Evolutionary conservation across 2,329 filamentous ascomycete genomes (phyloP).

Genomic region (Fusarium concolor): DNA sequence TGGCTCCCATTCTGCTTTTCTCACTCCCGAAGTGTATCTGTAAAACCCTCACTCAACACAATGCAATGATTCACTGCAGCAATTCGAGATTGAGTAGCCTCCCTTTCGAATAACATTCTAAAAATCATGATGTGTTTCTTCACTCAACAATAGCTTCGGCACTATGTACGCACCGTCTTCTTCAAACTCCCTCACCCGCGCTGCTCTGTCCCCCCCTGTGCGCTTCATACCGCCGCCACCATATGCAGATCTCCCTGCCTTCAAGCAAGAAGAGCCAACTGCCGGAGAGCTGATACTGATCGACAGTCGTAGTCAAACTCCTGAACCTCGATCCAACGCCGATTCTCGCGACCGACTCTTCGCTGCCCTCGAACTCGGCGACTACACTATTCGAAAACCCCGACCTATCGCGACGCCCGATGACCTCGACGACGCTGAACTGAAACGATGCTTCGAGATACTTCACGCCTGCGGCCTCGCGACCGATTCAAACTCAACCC

Average conservation of each 20-base stretch:
- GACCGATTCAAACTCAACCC: slow-evolving; percentile 40
- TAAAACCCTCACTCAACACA: accelerated
- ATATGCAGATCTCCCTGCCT: not conserved
- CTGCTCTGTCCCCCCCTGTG: slow-evolving; percentile 3
- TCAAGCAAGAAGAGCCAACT: slow-evolving; percentile 10
- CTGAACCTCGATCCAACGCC: slow-evolving; percentile 22
- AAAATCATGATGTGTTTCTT: not conserved
- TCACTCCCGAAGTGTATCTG: too few relatives aligned
- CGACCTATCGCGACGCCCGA: slow-evolving; percentile 43
- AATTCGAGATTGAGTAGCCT: accelerated
- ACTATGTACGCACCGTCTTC: slow-evolving; percentile 1
- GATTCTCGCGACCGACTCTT: slow-evolving; percentile 43
- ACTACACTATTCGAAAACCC: slow-evolving; percentile 25
- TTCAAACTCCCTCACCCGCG: not conserved
- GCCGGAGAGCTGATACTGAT: slow-evolving; percentile 16
- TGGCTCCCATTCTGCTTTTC: accelerated
- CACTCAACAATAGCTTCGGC: not conserved
- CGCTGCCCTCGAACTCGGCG: slow-evolving; percentile 39
- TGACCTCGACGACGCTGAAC: slow-evolving; percentile 44
- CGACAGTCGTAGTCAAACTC: slow-evolving; percentile 29
- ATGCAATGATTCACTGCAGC: slow-evolving; percentile 19
- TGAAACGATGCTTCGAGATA: slow-evolving; percentile 50
- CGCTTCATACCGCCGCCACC: not conserved
- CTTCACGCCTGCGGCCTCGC: slow-evolving; percentile 49
- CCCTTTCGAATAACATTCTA: too few relatives aligned